Base-by-base conservation (phyloP, 2,329 filamentous ascomycete species). In the Fusarium setosum region DNA sequence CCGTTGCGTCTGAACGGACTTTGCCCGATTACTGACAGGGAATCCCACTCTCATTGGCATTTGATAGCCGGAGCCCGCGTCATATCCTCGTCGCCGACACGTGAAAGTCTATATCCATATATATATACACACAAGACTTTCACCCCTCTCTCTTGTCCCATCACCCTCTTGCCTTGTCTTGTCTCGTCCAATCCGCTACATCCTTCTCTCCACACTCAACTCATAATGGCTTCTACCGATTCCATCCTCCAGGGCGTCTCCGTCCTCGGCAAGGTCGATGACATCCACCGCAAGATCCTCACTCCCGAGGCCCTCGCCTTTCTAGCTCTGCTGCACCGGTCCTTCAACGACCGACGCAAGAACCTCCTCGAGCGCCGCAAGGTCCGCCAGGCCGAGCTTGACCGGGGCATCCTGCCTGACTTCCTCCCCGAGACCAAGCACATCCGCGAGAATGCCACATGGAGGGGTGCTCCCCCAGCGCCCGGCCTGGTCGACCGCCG, bases 371-470 rank as follows among this genome's bases (percentile, higher is more conserved):
- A 97, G 82, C 90, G 94, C 74, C 93, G 96, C 73, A 87, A 91
- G 73, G 83, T 90, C 70, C 92, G 95, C 75, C 96, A 98, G 83
- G 91, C 92, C 71, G 94, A 97, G 86, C 89, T 98, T 65, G 95
- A 98, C 84, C 91, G 91, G 77, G 96, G 96, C 70, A 81, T 88
- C 54, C 86, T 97, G 41, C 94, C 94, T 63, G 94, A 98, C 81
- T 98, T 99, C 84, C 88, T 98, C 53, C 93, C 94, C 60, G 93
- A 98, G 87, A 98, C 96, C 61, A 94, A 89, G 83, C 91, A 96
- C 83, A 94, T 99, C 79, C 93, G 96, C 73, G 94, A 98, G 73
- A 92, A 97, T 80, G 88, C 92, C 77, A 90, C 94, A 72, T 99
- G 96, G 96, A 96, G 89, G 82, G 96, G 93, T 64, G 94, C 96